Base-by-base conservation (phyloP, 2,329 filamentous ascomycete genomes). In the Teratosphaeria zuluensis region DNA sequence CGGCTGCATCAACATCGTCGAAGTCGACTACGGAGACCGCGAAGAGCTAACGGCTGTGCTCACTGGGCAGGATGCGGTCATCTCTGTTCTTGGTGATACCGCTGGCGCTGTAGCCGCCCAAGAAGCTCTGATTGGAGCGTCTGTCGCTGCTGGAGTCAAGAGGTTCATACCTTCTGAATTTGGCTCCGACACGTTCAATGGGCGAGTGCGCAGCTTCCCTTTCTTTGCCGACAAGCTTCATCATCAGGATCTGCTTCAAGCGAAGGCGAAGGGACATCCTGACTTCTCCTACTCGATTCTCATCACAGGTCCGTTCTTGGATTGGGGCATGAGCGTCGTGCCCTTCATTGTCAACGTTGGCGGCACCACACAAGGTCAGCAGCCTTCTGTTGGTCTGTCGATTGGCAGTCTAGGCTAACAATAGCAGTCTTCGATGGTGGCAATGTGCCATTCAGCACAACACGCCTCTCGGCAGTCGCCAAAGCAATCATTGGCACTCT, bases 131-230 rank as follows among this genome's bases (percentile, higher is more conserved):
- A 69, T 76, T 51, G 69, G 76, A 38, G 75, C 73, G 24, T 65
- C 70, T 6, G 58, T 73, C 51, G 66, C 70, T 16, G 72, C 72
- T 8, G 71, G 72, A 11, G 74, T 76, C 1, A 67, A 63, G 55
- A 67, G 72, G 9, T 75, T 75, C 63, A 68, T 77, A 19, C 74
- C 75, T 11, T 66, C 71, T 32, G 75, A 77, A 56, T 77, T 74
- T 58, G 73, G 71, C 55, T 62, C 67, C 52, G 70, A 75, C 58
- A 71, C 70, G 28, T 55, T 64, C 16, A 70, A 75, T 59, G 61
- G 65, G 0, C 59, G 65, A 0, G 64, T 67, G 0, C 54, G 60
- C 21, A 55, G 51, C 3, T 53, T 74, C 32, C 72, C 72, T 0
- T 68, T 72, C 4, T 74, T 68, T 58, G 62, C 61, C n/a, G 60